These are phyloP conservation scores for Citrullus mucosospermus DNA, from an alignment of 306 rosid genomes.

Conservation along the genomic window DNA sequence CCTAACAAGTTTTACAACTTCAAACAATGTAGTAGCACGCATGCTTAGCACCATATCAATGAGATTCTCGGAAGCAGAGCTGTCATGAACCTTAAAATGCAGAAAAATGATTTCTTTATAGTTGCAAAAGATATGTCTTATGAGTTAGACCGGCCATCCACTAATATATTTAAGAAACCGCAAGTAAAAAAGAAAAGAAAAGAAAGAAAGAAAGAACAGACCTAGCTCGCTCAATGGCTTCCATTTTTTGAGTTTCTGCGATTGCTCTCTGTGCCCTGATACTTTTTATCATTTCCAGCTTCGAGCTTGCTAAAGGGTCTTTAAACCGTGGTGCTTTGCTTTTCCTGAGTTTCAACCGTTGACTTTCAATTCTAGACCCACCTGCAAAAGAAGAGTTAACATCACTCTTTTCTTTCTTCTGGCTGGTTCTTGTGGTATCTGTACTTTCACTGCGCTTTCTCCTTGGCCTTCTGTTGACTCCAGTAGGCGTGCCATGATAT, in stretches of 20 bases:
- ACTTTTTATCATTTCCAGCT: slow-evolving; percentile 81
- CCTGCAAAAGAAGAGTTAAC: slow-evolving; percentile 10
- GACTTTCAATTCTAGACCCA: slow-evolving; percentile 18
- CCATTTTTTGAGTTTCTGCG: slow-evolving; percentile 45
- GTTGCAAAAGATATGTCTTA: not conserved
- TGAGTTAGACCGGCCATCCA: not conserved
- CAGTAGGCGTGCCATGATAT: slow-evolving; percentile 43
- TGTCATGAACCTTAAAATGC: not conserved
- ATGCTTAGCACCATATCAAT: not conserved
- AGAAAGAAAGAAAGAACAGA: slow-evolving; percentile 13
- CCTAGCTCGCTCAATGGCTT: slow-evolving; percentile 79
- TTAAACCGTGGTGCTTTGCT: slow-evolving; percentile 49
- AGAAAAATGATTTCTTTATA: not conserved
- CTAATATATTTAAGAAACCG: not conserved
- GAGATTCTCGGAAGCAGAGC: not conserved
- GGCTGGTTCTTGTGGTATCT: slow-evolving; percentile 28
- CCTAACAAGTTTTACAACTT: not conserved
- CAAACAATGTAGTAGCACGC: not conserved
- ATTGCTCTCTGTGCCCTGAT: slow-evolving; percentile 77
- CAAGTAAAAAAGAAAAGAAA: not conserved
- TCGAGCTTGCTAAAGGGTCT: slow-evolving; percentile 78
- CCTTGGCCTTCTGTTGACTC: slow-evolving; percentile 52
- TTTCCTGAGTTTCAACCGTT: slow-evolving; percentile 23
- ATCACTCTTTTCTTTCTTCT: slow-evolving; percentile 20
- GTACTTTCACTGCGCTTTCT: slow-evolving; percentile 31